Evolutionary conservation across 1,139 yeast genomes (phyloP).

Genomic region (Chernovozyma aurita): DNA sequence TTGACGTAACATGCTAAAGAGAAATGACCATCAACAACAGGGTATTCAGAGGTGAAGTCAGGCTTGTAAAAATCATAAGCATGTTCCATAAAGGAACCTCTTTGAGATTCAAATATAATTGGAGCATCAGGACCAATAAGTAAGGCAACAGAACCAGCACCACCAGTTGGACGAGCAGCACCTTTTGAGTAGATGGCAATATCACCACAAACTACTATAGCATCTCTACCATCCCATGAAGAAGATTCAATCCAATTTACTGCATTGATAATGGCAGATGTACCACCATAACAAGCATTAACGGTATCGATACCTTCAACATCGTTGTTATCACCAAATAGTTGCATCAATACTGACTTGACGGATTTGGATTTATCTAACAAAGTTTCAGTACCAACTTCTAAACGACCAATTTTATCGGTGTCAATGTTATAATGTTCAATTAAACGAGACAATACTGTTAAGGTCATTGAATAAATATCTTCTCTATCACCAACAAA

Average conservation of each 20-base stretch:
- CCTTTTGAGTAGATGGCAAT: slow-evolving; percentile 97
- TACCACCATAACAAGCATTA: slow-evolving; percentile 99
- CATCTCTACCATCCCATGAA: slow-evolving; percentile 98
- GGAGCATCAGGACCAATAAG: slow-evolving; percentile 98
- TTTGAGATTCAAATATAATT: slow-evolving; percentile 78
- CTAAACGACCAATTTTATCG: slow-evolving; percentile 82
- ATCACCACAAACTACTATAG: slow-evolving; percentile 95
- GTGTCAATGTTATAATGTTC: slow-evolving; percentile 81
- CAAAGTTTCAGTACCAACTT: slow-evolving; percentile 97
- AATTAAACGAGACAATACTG: slow-evolving; percentile 74
- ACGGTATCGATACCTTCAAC: slow-evolving; percentile 95
- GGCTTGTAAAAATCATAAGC: slow-evolving; percentile 98
- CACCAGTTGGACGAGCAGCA: slow-evolving; percentile 99
- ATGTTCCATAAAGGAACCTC: slow-evolving; percentile 93
- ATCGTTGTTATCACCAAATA: slow-evolving; percentile 84
- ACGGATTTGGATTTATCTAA: slow-evolving; percentile 96
- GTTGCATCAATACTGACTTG: slow-evolving; percentile 92
- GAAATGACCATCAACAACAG: slow-evolving; percentile 96
- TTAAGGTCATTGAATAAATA: slow-evolving; percentile 85
- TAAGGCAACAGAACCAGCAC: slow-evolving; percentile 96
- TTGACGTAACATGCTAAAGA: slow-evolving; percentile 91
- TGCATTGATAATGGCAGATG: slow-evolving; percentile 90
- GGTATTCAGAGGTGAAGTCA: slow-evolving; percentile 93
- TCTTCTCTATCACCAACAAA: slow-evolving; percentile 97
- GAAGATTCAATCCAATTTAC: slow-evolving; percentile 95